phyloP scores from a whole-genome alignment of 495 filamentous ascomycete species.

The Hypoxylon fragiforme region DNA sequence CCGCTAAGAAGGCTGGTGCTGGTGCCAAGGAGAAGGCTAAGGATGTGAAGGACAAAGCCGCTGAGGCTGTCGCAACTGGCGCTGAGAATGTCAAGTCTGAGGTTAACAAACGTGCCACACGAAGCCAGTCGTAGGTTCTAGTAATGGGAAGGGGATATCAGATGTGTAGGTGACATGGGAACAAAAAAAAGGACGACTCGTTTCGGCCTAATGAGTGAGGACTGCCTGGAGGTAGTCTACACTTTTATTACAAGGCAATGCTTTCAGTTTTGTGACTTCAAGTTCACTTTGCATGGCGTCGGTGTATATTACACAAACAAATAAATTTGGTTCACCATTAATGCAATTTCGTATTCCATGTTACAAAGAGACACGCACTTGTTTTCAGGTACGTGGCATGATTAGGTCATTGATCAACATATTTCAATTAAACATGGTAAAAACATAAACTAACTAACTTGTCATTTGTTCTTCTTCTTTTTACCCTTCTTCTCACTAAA shows the following conservation, averaged over 20 bases:
- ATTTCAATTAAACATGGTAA: too few relatives aligned
- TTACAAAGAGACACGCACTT: not conserved
- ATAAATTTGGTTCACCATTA: slow-evolving; percentile 19
- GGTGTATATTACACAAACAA: slow-evolving; percentile 25
- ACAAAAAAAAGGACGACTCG: slow-evolving; percentile 9
- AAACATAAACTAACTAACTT: too few relatives aligned
- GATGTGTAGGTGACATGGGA: not conserved
- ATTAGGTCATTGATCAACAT: too few relatives aligned
- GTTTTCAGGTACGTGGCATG: too few relatives aligned
- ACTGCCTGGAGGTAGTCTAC: slow-evolving; percentile 2
- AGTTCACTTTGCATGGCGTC: slow-evolving; percentile 32
- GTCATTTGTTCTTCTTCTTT: too few relatives aligned
- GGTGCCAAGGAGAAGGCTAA: slow-evolving; percentile 74
- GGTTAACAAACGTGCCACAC: slow-evolving; percentile 59
- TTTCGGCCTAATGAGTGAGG: slow-evolving; percentile 10
- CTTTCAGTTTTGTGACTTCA: slow-evolving; percentile 30
- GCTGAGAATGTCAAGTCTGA: slow-evolving; percentile 66
- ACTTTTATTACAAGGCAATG: slow-evolving; percentile 18
- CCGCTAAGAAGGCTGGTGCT: slow-evolving; percentile 60
- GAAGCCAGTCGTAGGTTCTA: slow-evolving; percentile 39
- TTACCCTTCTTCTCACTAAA: too few relatives aligned
- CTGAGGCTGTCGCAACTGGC: slow-evolving; percentile 66
- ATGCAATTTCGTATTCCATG: not conserved
- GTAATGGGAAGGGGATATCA: not conserved
- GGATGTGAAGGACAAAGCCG: slow-evolving; percentile 78